A percentile compares a stretch with the other conserved stretches of the same genome.
Conservation (phyloP, 192 early-diverging fungal species). For the Dissophora globulifera region DNA sequence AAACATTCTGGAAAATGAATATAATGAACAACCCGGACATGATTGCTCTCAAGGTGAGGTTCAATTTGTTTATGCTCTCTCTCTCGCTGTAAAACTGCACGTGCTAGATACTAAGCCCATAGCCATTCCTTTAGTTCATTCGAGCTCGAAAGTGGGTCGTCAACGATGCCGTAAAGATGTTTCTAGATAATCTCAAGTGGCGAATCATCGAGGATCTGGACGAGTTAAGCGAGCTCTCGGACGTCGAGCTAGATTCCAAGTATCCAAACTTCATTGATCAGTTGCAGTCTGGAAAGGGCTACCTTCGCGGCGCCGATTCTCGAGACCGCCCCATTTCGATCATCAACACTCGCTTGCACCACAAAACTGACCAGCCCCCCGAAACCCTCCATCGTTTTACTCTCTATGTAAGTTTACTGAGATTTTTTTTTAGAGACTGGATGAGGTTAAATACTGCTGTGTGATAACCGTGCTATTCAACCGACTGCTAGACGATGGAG, state of each 20-base stretch:
- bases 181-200: constrained; percentile 79
- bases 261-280: constrained; percentile 47
- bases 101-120: constrained; percentile 67
- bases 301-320: constrained; percentile 57
- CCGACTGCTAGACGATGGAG: too few species aligned
- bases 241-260: constrained; percentile 60
- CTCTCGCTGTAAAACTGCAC: neutral
- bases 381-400: constrained; percentile 71
- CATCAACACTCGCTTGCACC: constrained; percentile 56
- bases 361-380: constrained; percentile 62
- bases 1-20: too few species aligned
- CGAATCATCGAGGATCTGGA: constrained; percentile 68
- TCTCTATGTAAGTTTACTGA: too few species aligned
- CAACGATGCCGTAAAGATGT: constrained; percentile 77
- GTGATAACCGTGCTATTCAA: too few species aligned
- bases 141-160: constrained; percentile 92
- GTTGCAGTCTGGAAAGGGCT: constrained; percentile 56
- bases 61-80: neutral
- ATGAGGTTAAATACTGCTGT: too few species aligned
- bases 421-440: too few species aligned
- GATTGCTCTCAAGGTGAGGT: too few species aligned
- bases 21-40: too few species aligned
- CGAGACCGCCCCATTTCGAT: constrained; percentile 51
- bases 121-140: constrained; percentile 84
- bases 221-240: constrained; percentile 65